Conservation (phyloP, 1,284 basidiomycete genomes). For the Pterula multifida region DNA sequence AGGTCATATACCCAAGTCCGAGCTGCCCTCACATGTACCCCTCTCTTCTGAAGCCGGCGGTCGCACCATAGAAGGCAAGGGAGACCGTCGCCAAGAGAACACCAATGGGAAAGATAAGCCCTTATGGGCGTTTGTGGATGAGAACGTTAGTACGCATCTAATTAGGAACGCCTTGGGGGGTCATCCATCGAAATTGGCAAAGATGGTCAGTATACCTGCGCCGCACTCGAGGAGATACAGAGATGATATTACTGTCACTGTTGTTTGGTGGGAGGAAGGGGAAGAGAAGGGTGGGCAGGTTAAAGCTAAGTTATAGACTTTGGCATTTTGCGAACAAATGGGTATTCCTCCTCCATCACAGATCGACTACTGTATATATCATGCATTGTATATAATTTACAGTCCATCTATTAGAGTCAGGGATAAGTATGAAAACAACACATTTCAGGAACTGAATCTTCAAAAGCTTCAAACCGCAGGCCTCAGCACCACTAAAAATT, state of each 20-base stretch:
- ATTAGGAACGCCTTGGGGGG: conserved; percentile 91
- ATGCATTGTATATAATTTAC: no score
- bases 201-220: conserved; percentile 77
- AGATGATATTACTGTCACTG: conserved; percentile 85
- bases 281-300: conserved; percentile 21
- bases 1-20: conserved; percentile 46
- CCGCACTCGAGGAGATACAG: conserved; percentile 70
- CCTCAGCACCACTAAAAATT: no score
- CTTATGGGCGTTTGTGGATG: conserved; percentile 77
- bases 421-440: no score
- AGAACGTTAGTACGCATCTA: conserved; percentile 82
- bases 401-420: no score
- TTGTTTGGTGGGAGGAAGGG: conserved; percentile 71
- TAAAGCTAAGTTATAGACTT: conserved; percentile 28
- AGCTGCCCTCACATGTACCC: conserved; percentile 40
- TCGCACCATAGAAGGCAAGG: conserved; percentile 57
- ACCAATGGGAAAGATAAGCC: conserved; percentile 21
- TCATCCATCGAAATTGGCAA: conserved; percentile 53
- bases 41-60: conserved; percentile 32
- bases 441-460: no score
- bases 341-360: no score
- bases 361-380: no score
- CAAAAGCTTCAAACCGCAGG: no score
- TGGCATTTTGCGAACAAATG: no score
- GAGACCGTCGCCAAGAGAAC: conserved; percentile 18